Conservation (phyloP, 1,139 yeast genomes). For the Sugiyamaella japonica region DNA sequence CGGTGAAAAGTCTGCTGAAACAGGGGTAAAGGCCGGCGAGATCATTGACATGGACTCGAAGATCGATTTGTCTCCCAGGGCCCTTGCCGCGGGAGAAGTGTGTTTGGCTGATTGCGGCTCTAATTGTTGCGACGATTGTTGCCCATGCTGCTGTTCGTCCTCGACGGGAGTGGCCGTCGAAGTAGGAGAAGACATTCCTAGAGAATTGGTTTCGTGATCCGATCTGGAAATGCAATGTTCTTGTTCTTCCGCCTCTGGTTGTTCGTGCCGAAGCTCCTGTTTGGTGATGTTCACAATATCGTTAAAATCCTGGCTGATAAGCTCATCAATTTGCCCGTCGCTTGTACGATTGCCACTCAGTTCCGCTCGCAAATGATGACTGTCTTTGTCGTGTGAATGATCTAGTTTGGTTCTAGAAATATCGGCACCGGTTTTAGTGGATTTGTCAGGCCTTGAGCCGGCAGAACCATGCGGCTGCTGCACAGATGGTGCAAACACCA, state of each 20-base stretch:
- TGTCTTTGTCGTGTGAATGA: neutral
- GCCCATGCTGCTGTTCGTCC: neutral
- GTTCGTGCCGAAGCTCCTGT: neutral
- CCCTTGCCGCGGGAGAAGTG: neutral
- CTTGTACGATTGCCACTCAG: neutral
- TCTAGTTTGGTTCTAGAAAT: neutral
- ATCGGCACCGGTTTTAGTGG: neutral
- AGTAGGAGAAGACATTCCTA: slow-evolving; percentile 2
- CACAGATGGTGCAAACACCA: neutral
- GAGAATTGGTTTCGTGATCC: neutral
- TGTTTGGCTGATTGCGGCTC: neutral
- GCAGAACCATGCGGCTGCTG: slow-evolving; percentile 5
- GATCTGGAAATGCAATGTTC: neutral
- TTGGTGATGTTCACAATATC: neutral
- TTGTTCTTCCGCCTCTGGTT: neutral
- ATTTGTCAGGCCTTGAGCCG: neutral
- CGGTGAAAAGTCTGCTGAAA: slow-evolving; percentile 23
- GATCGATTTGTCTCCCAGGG: slow-evolving; percentile 19
- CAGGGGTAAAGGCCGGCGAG: slow-evolving; percentile 41
- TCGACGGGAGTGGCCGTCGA: neutral
- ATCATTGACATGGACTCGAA: slow-evolving; percentile 38
- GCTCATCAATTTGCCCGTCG: neutral
- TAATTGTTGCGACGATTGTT: neutral
- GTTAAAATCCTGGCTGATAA: neutral
- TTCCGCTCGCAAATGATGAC: neutral